These are phyloP conservation scores for Botrytis tulipae DNA, from an alignment of 2,329 filamentous ascomycete species.

Conservation along the genomic window DNA sequence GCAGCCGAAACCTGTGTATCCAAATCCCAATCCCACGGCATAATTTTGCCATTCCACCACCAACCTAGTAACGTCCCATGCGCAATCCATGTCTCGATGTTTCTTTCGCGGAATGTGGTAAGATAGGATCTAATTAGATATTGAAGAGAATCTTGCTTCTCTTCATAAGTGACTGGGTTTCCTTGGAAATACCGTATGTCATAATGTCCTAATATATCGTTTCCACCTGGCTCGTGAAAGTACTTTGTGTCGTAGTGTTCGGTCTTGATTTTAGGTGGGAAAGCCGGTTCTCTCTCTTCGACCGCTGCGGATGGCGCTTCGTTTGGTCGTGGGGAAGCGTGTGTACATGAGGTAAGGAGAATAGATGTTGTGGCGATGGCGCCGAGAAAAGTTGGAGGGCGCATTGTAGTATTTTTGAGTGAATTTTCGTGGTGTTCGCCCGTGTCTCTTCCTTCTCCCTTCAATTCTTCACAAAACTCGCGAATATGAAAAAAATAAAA, in stretches of 20 bases:
- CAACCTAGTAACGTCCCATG: slow-evolving; percentile 82
- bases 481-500: background rate
- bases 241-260: slow-evolving; percentile 29
- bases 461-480: background rate
- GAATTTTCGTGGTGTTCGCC: background rate
- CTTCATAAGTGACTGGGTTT: slow-evolving; percentile 60
- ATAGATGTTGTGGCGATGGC: background rate
- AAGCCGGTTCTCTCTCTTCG: background rate
- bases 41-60: slow-evolving; percentile 81
- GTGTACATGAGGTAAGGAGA: slow-evolving; percentile 6
- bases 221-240: slow-evolving; percentile 55
- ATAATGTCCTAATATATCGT: slow-evolving; percentile 66
- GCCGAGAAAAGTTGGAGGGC: slow-evolving; percentile 10
- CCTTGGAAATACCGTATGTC: slow-evolving; percentile 67
- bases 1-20: slow-evolving; percentile 73
- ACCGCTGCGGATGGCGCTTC: background rate
- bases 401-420: slow-evolving; percentile 7
- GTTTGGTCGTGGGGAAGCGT: slow-evolving; percentile 1
- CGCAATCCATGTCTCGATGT: slow-evolving; percentile 80
- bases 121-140: slow-evolving; percentile 75
- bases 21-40: slow-evolving; percentile 83
- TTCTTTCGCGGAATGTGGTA: slow-evolving; percentile 59
- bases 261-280: background rate
- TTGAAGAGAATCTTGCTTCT: slow-evolving; percentile 63
- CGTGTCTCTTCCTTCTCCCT: background rate